Evolutionary conservation across 192 early-diverging fungal genomes (phyloP).

Genomic region (Backusella macrospora): DNA sequence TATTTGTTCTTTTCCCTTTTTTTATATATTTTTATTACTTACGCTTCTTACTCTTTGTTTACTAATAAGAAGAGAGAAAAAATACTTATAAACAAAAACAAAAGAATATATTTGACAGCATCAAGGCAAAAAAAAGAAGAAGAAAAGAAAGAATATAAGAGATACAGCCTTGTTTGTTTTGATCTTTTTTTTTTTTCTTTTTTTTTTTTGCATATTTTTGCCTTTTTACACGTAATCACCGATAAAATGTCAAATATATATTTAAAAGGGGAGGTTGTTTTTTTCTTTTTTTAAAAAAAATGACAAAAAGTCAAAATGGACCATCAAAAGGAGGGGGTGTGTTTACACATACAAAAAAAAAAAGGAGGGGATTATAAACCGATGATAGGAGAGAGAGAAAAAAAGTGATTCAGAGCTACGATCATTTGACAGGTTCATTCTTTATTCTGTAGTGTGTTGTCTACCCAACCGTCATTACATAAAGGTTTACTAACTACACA

Average conservation of each 20-base stretch:
- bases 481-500: not conserved
- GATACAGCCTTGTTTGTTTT: too few species aligned
- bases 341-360: not conserved
- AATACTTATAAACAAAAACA: not conserved
- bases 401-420: not conserved
- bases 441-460: constrained; percentile 9
- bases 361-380: too few species aligned
- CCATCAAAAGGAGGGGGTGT: not conserved
- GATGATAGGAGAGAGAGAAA: not conserved
- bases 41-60: too few species aligned
- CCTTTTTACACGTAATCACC: not conserved
- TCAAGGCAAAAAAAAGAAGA: not conserved
- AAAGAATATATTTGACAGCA: not conserved
- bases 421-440: constrained; percentile 11
- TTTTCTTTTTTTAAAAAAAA: too few species aligned
- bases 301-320: constrained; percentile 11
- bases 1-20: not conserved
- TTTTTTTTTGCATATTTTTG: not conserved
- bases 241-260: constrained; percentile 8
- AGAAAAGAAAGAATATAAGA: not conserved
- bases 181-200: too few species aligned
- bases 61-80: not conserved
- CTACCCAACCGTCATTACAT: constrained; percentile 1
- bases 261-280: not conserved
- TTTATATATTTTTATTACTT: not conserved